Conservation (phyloP, 2,329 filamentous ascomycete genomes). For the Cladosporium phlei region DNA sequence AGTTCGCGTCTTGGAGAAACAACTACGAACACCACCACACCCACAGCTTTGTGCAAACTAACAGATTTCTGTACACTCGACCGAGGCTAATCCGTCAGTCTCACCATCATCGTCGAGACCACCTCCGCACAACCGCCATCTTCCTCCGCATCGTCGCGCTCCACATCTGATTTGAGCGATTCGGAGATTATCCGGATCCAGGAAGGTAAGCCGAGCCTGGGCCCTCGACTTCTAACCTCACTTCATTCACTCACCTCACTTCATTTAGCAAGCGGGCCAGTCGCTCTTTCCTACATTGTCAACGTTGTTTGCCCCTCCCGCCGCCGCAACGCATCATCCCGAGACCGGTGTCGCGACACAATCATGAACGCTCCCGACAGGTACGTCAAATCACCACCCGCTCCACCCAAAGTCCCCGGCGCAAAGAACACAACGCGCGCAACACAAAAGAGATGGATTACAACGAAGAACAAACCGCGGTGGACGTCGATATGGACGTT, state of each 20-base stretch:
- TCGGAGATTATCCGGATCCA: too few relatives aligned
- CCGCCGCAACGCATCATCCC: conserved; percentile 1
- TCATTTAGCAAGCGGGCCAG: neutral
- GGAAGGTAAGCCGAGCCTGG: too few relatives aligned
- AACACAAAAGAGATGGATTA: too few relatives aligned
- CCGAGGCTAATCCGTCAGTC: conserved; percentile 1
- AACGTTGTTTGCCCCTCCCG: neutral
- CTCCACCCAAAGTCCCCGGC: conserved; percentile 1
- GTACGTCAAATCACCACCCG: conserved; percentile 34
- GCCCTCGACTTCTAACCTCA: conserved; percentile 10
- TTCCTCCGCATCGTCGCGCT: neutral
- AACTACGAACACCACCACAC: too few relatives aligned
- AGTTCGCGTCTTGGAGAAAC: too few relatives aligned
- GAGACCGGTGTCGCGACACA: conserved; percentile 7
- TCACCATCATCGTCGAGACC: conserved; percentile 5
- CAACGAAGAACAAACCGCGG: too few relatives aligned
- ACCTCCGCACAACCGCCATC: conserved; percentile 10
- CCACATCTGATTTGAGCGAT: neutral
- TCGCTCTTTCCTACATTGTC: conserved; percentile 10
- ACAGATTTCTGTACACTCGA: too few relatives aligned
- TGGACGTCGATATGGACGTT: neutral
- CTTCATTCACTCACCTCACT: conserved; percentile 1
- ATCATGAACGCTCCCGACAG: conserved; percentile 53
- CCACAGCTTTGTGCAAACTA: too few relatives aligned
- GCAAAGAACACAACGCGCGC: too few relatives aligned